Percentiles rank a stretch among this genome's conserved stretches.
Evolutionary conservation across 148 eudicot species (phyloP).

Genomic region (Euryodendron excelsum): DNA sequence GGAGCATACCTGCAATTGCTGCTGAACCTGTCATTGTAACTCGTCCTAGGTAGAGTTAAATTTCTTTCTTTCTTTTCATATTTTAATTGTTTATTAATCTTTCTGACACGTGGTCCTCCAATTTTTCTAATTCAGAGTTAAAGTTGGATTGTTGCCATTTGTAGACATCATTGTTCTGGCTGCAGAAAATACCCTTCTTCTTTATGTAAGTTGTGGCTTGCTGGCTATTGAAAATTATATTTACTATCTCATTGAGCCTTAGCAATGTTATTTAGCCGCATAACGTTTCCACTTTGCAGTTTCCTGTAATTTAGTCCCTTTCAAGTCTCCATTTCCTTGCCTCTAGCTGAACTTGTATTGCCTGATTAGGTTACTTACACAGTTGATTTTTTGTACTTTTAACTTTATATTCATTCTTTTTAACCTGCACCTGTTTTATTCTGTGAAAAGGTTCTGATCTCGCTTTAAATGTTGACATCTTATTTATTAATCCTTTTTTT

Average conservation of each 20-base stretch:
- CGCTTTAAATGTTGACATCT: no score
- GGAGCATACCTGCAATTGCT: constrained; percentile 89
- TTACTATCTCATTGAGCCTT: not conserved
- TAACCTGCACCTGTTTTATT: no score
- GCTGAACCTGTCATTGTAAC: constrained; percentile 89
- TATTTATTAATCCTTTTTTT: no score
- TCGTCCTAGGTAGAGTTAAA: constrained; percentile 58
- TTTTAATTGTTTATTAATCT: constrained; percentile 8
- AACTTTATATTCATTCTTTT: no score
- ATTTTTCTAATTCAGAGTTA: constrained; percentile 40
- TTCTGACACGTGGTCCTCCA: not conserved
- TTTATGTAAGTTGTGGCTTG: constrained; percentile 67
- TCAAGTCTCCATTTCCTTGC: no score
- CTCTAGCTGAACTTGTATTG: no score
- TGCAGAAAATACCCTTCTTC: constrained; percentile 62
- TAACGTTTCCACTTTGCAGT: not conserved
- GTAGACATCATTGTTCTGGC: constrained; percentile 75
- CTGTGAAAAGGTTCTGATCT: no score
- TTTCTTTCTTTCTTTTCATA: constrained; percentile 4
- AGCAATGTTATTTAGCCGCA: not conserved
- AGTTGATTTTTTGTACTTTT: no score
- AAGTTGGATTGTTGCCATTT: constrained; percentile 58
- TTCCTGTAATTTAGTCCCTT: not conserved
- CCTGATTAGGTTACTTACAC: no score
- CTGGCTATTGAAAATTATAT: not conserved